Evolutionary conservation across 1,284 basidiomycete species (phyloP).

Genomic region (Cutaneotrichosporon spelunceum): DNA sequence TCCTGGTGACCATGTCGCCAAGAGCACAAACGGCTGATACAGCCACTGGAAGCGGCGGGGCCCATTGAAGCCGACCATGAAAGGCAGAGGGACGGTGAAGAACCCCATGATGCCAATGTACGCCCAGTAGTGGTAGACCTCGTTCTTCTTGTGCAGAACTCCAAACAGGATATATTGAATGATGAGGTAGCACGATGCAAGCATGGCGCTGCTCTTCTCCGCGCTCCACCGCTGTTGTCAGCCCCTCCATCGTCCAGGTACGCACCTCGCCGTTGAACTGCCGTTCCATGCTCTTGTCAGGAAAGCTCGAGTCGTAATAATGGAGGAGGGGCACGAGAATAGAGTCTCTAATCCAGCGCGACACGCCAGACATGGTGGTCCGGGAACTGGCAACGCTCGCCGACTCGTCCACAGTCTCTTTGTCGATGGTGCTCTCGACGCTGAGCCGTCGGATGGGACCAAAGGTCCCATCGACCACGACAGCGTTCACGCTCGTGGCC

Average conservation of each 20-base stretch:
- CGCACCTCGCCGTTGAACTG: constrained; percentile 44
- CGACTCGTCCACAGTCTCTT: not conserved
- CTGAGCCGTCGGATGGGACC: not conserved
- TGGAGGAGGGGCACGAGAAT: constrained; percentile 20
- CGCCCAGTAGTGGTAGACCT: constrained; percentile 31
- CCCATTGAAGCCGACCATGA: constrained; percentile 40
- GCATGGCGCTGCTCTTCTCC: constrained; percentile 17
- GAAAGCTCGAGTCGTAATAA: constrained; percentile 45
- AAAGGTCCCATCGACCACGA: constrained; percentile 9
- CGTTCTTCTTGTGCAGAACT: constrained; percentile 26
- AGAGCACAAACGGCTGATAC: constrained; percentile 43
- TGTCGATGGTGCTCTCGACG: not conserved
- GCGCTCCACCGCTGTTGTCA: constrained; percentile 31
- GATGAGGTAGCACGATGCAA: constrained; percentile 37
- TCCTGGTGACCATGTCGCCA: constrained; percentile 42
- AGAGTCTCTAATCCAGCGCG: not conserved
- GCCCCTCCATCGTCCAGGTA: not conserved
- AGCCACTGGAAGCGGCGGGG: constrained; percentile 17
- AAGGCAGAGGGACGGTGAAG: constrained; percentile 41
- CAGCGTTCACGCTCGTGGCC: not conserved
- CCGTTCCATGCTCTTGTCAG: constrained; percentile 43
- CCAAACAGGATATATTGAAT: constrained; percentile 41
- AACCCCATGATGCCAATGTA: constrained; percentile 42
- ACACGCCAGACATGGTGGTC: not conserved
- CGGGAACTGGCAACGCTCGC: not conserved